Evolutionary conservation across 2,329 filamentous ascomycete genomes (phyloP).

Genomic region (Fusarium verticillioides): DNA sequence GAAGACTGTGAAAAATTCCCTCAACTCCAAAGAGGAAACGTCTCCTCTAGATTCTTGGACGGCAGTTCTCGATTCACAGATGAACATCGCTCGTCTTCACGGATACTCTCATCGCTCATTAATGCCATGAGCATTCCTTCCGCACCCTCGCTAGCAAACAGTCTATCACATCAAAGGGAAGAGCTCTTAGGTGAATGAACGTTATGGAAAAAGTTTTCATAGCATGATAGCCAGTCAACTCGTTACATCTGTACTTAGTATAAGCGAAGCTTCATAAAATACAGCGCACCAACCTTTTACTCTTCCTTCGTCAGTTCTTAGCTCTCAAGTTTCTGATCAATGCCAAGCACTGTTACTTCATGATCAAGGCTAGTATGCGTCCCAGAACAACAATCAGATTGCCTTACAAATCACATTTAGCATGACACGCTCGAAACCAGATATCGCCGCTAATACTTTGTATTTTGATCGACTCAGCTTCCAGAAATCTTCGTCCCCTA

Average conservation of each 20-base stretch:
- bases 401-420: neutral
- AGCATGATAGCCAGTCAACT: neutral
- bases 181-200: neutral
- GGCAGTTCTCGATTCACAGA: neutral
- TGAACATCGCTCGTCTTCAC: neutral
- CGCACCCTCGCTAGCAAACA: no score
- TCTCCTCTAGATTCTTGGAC: neutral
- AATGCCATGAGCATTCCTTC: no score
- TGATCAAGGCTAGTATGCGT: neutral
- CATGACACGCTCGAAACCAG: neutral
- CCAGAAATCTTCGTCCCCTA: neutral
- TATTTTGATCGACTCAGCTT: neutral
- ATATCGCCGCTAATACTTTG: neutral
- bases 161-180: neutral
- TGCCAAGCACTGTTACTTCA: neutral
- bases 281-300: neutral
- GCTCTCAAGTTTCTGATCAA: neutral
- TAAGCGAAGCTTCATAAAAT: neutral
- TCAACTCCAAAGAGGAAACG: neutral
- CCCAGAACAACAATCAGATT: neutral
- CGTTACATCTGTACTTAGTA: neutral
- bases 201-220: neutral
- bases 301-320: neutral
- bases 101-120: neutral
- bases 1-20: accelerated